Percentiles rank a stretch among this genome's conserved stretches.
Conservation (phyloP, 2,329 filamentous ascomycete species). For the Epichloe hybrida region DNA sequence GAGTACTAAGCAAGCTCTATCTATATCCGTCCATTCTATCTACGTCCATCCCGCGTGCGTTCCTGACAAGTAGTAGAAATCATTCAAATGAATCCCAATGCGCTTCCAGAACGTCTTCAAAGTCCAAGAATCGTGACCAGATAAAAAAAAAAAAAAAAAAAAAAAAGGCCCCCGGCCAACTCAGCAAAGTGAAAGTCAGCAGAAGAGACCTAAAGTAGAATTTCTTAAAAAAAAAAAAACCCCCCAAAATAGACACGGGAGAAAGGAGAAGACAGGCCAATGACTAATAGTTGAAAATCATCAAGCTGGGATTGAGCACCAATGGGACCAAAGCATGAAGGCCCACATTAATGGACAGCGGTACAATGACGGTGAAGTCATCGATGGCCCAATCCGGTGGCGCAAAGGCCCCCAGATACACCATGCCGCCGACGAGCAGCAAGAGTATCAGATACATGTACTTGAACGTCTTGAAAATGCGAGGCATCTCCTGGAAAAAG, state of each 20-base stretch:
- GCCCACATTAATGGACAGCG: slow-evolving; percentile 30
- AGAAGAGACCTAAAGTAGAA: neutral
- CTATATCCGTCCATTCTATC: too few species aligned
- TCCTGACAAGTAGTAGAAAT: too few species aligned
- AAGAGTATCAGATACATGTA: slow-evolving; percentile 30
- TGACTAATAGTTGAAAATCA: slow-evolving; percentile 22
- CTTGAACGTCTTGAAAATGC: slow-evolving; percentile 42
- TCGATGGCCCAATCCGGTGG: slow-evolving; percentile 46
- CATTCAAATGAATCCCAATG: too few species aligned
- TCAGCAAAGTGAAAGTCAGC: too few species aligned
- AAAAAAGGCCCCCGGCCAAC: neutral
- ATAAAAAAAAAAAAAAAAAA: neutral
- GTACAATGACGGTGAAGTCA: slow-evolving; percentile 43
- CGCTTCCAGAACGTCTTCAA: too few species aligned
- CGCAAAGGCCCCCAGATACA: slow-evolving; percentile 33
- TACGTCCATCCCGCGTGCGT: too few species aligned
- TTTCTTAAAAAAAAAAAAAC: neutral
- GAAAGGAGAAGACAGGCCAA: neutral
- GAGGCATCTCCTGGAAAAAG: slow-evolving; percentile 42
- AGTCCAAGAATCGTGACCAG: too few species aligned
- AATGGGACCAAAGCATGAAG: slow-evolving; percentile 39
- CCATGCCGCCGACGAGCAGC: slow-evolving; percentile 33
- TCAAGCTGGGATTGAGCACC: slow-evolving; percentile 47
- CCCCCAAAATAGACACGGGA: too few species aligned
- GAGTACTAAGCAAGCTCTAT: too few species aligned